phyloP scores from a whole-genome alignment of 2,329 filamentous ascomycete genomes.

The Neofusicoccum ribis region DNA sequence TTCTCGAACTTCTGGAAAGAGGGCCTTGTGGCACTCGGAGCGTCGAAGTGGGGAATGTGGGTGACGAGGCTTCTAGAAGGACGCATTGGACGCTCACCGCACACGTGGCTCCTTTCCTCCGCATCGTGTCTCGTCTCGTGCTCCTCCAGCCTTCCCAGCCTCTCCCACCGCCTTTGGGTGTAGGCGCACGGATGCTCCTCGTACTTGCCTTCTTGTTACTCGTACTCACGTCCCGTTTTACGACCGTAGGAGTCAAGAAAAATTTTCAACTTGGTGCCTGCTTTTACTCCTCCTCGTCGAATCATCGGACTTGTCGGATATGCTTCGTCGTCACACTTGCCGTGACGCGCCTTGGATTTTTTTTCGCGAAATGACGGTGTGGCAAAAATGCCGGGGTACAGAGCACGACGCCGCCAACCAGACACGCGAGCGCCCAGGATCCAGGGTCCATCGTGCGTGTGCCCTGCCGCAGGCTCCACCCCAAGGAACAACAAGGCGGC shows the following conservation, averaged over 20 bases:
- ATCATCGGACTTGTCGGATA: not conserved
- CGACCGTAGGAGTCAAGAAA: not conserved
- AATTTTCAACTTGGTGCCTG: not conserved
- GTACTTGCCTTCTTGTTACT: not conserved
- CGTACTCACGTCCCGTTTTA: not conserved
- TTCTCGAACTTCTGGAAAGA: constrained; percentile 4
- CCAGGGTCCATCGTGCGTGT: not conserved
- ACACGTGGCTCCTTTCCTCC: constrained; percentile 8
- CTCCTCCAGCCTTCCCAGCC: not conserved
- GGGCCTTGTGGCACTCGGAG: not conserved
- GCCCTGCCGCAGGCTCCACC: too few species aligned
- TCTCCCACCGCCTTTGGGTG: not conserved
- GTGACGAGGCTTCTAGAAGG: constrained; percentile 9
- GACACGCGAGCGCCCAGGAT: not conserved
- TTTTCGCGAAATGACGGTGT: constrained; percentile 13
- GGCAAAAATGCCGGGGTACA: not conserved
- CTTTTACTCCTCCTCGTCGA: not conserved
- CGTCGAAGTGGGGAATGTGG: constrained; percentile 11
- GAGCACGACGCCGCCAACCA: too few species aligned
- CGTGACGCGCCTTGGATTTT: not conserved
- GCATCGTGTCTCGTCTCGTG: not conserved
- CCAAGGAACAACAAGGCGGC: too few species aligned
- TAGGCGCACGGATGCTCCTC: not conserved
- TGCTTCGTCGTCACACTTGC: not conserved
- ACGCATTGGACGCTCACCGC: not conserved